These are phyloP conservation scores for Boletus rex-veris DNA, from an alignment of 768 basidiomycete genomes.

Conservation along the genomic window DNA sequence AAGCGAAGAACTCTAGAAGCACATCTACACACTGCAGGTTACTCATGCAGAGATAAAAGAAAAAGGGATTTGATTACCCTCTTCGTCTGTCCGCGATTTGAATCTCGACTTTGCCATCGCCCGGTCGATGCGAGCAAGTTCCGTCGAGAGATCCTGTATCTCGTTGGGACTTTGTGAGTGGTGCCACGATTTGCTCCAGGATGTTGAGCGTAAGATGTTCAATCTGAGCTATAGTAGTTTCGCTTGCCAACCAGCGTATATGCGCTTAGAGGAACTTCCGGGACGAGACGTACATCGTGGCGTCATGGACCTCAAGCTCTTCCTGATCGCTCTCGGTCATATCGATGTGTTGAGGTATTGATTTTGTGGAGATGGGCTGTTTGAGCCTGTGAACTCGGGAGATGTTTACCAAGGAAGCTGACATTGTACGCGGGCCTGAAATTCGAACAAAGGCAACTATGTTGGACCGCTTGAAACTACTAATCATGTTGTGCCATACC, in stretches of 20 bases:
- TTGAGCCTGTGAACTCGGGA: no score
- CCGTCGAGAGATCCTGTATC: neutral
- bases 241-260: constrained; percentile 13
- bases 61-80: constrained; percentile 24
- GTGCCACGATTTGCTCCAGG: constrained; percentile 29
- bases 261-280: neutral
- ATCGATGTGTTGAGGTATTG: no score
- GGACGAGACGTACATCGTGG: constrained; percentile 6
- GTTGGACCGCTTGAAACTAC: neutral
- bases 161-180: constrained; percentile 8
- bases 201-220: constrained; percentile 31
- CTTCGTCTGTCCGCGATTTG: constrained; percentile 37
- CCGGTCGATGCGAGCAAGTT: constrained; percentile 4
- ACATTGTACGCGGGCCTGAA: neutral
- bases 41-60: neutral
- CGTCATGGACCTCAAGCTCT: constrained; percentile 2
- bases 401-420: neutral
- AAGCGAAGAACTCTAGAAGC: constrained; percentile 31
- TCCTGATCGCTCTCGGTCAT: constrained; percentile 13
- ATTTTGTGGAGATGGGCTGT: no score
- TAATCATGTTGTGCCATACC: neutral
- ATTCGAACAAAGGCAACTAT: neutral
- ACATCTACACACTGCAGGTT: constrained; percentile 5
- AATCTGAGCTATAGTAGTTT: constrained; percentile 23
- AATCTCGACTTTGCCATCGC: constrained; percentile 30